phyloP scores from a whole-genome alignment of 148 eudicot genomes.

The Amaranthus cruentus region DNA sequence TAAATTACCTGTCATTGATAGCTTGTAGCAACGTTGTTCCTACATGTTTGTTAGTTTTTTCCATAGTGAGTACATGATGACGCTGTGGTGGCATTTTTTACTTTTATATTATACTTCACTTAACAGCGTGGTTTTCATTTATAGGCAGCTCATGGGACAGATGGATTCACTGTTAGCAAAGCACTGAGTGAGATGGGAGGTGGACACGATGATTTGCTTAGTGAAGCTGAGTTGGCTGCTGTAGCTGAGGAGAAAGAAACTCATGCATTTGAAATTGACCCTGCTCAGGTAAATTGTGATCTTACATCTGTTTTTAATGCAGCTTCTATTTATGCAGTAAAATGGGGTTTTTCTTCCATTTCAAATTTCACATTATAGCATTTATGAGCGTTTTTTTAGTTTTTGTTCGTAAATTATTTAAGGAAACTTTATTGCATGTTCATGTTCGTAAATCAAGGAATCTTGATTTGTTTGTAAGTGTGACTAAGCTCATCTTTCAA shows the following conservation, averaged over 20 bases:
- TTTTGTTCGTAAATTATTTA: too few relatives aligned
- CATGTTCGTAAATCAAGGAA: too few relatives aligned
- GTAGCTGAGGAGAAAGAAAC: slow-evolving; percentile 96
- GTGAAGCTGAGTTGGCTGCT: slow-evolving; percentile 87
- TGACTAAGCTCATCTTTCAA: too few relatives aligned
- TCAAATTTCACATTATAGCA: too few relatives aligned
- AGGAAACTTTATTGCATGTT: too few relatives aligned
- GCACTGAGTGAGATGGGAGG: slow-evolving; percentile 61
- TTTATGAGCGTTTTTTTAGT: too few relatives aligned
- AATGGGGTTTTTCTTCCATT: too few relatives aligned
- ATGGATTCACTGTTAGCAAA: slow-evolving; percentile 73
- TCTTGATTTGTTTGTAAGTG: too few relatives aligned
- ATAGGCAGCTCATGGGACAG: slow-evolving; percentile 55
- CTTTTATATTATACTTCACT: slow-evolving; percentile 1
- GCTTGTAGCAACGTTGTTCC: neutral
- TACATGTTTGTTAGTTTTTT: neutral
- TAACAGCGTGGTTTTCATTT: slow-evolving; percentile 8
- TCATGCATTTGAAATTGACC: slow-evolving; percentile 90
- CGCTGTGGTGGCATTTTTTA: neutral
- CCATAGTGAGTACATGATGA: neutral
- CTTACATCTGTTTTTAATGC: neutral
- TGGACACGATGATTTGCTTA: slow-evolving; percentile 68
- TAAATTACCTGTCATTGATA: neutral
- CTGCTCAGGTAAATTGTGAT: slow-evolving; percentile 54
- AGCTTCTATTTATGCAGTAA: neutral